Evolutionary conservation across 1,284 basidiomycete genomes (phyloP), one percentile per base, ranked within the genome.

Genomic region (Irpex rosettiformis): DNA sequence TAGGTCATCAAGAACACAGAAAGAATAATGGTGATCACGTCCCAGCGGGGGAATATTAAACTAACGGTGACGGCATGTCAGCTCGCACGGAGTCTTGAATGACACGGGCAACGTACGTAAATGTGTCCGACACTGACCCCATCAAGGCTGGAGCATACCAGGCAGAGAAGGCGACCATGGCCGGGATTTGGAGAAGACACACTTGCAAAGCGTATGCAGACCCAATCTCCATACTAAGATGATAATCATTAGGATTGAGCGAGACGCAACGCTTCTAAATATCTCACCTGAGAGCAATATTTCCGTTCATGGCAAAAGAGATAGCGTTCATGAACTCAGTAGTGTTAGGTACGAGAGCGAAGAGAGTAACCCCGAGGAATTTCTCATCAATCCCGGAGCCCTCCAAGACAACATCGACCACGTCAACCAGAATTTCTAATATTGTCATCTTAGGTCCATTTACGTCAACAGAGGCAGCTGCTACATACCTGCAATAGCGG

Each of bases 311-410:
- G 16, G 97, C 96, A 69, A 99, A 99, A n/a, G 94, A 96, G 69
- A 99, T 97, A 57, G 97, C 97, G 71, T 99, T 99, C 96, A 99
- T 98, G 72, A 99, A 99, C 75, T 99, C 97, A 21, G 97, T 99
- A 16, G 96, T 98, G 73, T 99, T 99, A 8, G 97, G 97, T 0
- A 99, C 96, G 30, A 99, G 83, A 1, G 97, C 96, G 68, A 99
- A 99, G 7, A 99, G 81, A 0, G 96, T 98, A 58, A 99, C 83
- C 49, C 97, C 97, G 29, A 99, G 81, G 79, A 99, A 96, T 72
- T 99, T 99, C 71, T 99, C 96, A 62, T 97, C 93, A 40, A 99
- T 92, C 0, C 94, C 93, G 0, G 93, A 94, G n/a, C 89, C 94
- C 62, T 94, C 79, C 22, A 99, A 79, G 1, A 99, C 89, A 27